These are phyloP conservation scores for Ceratobasidium sp. DNA, from an alignment of 1,284 basidiomycete species.

Conservation along the genomic window DNA sequence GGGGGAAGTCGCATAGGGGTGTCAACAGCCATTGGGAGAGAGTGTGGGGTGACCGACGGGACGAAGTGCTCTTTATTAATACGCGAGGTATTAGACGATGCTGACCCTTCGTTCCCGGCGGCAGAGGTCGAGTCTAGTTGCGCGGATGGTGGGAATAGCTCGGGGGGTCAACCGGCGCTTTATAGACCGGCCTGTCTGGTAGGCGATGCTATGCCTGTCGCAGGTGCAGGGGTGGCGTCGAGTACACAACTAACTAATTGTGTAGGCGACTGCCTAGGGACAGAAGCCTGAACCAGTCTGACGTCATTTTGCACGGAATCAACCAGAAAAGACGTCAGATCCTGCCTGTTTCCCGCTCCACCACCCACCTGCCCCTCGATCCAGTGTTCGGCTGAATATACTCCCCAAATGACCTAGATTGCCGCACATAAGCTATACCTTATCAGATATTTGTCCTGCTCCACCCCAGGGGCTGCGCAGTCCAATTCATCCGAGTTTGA, in stretches of 20 bases:
- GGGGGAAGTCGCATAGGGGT: background rate
- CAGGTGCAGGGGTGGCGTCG: background rate
- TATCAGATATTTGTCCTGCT: background rate
- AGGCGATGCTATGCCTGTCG: background rate
- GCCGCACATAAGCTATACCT: background rate
- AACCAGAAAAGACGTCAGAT: background rate
- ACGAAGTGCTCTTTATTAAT: conserved; percentile 35
- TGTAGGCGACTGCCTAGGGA: too few species aligned
- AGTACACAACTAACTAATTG: too few species aligned
- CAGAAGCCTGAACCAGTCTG: too few species aligned
- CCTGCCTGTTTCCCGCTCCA: background rate
- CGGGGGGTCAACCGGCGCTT: too few species aligned
- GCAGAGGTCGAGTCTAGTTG: background rate
- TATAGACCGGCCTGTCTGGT: too few species aligned
- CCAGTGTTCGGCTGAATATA: background rate
- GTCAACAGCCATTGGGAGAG: background rate
- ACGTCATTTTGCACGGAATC: too few species aligned
- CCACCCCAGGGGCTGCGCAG: background rate
- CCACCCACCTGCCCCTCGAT: background rate
- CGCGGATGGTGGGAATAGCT: too few species aligned
- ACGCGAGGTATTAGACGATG: conserved; percentile 27
- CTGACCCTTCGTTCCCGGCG: conserved; percentile 35
- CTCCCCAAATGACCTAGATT: background rate
- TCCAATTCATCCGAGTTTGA: background rate
- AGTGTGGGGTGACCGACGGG: background rate